phyloP scores from a whole-genome alignment of 192 early-diverging fungal genomes.

The Coemansia reversa region DNA sequence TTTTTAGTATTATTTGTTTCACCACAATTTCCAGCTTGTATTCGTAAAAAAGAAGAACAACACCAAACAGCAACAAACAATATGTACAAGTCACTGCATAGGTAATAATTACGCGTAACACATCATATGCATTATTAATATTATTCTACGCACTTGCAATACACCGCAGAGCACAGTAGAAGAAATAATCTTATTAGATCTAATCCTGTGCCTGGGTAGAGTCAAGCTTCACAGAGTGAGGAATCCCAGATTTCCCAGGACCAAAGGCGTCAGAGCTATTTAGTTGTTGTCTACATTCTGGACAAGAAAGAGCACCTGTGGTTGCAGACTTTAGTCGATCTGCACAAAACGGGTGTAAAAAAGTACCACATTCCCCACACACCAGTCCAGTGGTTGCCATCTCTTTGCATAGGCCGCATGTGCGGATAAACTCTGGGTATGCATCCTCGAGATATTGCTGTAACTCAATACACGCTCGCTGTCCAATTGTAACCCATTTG shows the following conservation, averaged over 20 bases:
- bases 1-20: too few relatives aligned
- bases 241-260: constrained; percentile 22
- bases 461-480: constrained; percentile 34
- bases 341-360: constrained; percentile 38
- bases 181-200: not conserved
- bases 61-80: too few relatives aligned
- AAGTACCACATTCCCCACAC: constrained; percentile 20
- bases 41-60: too few relatives aligned
- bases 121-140: too few relatives aligned
- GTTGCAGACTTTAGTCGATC: constrained; percentile 9
- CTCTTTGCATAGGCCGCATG: constrained; percentile 35
- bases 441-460: constrained; percentile 25
- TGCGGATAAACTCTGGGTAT: constrained; percentile 27
- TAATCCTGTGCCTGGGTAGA: not conserved
- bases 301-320: constrained; percentile 14
- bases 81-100: too few relatives aligned
- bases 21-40: too few relatives aligned
- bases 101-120: too few relatives aligned
- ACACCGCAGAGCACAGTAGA: too few relatives aligned
- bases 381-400: constrained; percentile 32
- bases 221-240: not conserved
- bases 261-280: constrained; percentile 18
- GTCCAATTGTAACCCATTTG: constrained; percentile 24
- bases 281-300: constrained; percentile 24
- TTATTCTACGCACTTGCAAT: too few relatives aligned